Evolutionary conservation across 2,329 filamentous ascomycete genomes (phyloP), one percentile per base, ranked within the genome.

Genomic region (Fusarium floridanum): DNA sequence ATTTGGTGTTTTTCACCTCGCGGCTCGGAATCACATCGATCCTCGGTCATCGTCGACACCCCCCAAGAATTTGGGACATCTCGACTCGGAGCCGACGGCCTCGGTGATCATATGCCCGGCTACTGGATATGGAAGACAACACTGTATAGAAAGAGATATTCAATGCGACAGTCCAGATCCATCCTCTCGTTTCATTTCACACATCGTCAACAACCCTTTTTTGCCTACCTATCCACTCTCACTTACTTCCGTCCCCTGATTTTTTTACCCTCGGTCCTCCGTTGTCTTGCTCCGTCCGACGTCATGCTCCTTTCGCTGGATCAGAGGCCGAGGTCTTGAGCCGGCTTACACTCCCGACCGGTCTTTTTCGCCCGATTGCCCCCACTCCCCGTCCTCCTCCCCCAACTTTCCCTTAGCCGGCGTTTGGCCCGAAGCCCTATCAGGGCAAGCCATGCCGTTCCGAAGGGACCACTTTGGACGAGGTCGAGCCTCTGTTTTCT

Each of bases 291-390:
- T 70, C 71, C 65, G 57, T 57, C 43, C 55, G 63, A 63, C 67
- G 62, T 74, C 67, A 74, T 73, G 67, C 43, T 65, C 56, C 41
- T 45, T 75, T 61, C 66, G 65, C 68, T 74, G 62, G 27, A 75
- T 61, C 63, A 60, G 59, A 76, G 74, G 68, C 76, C 76, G 76
- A 78, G 76, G 76, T 75, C 75, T 71, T 68, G 67, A 57, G 63
- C 76, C 72, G 70, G 66, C 73, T 74, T 74, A 71, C 45, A 57
- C 45, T 56, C 50, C 61, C 59, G 70, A 69, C 62, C 60, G 61
- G 60, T 66, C 56, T 50, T 56, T 56, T 43, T 29, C 66, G 59
- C 50, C 48, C 56, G 20, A 67, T n/a, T 55, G 39, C 24, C 53
- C 69, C 70, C 70, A 45, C 48, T 22, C 73, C 61, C 66, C 27